A percentile compares a stretch with the other conserved stretches of the same genome.
phyloP scores from a whole-genome alignment of 148 eudicot species.

The Rhododendron ferrugineum region DNA sequence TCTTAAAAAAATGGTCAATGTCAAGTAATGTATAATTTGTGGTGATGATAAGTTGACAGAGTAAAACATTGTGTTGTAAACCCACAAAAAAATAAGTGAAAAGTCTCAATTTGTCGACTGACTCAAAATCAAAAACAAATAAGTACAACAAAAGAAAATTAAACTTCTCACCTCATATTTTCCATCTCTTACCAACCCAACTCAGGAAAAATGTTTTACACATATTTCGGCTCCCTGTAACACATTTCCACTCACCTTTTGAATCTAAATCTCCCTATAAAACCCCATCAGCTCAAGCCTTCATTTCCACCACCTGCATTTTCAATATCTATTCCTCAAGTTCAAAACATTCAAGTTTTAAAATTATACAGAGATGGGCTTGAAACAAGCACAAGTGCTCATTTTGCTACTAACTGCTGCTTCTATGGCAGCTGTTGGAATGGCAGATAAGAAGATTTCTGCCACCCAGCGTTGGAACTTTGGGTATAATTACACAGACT shows the following conservation, averaged over 20 bases:
- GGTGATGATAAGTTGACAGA: background rate
- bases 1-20: too few relatives aligned
- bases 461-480: constrained; percentile 15
- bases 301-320: background rate
- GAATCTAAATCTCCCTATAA: background rate
- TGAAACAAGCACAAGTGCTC: constrained; percentile 3
- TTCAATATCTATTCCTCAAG: background rate
- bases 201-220: background rate
- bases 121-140: background rate
- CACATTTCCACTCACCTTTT: background rate
- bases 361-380: constrained; percentile 11
- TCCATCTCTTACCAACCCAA: constrained; percentile 15
- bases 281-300: constrained; percentile 1
- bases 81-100: background rate
- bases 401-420: constrained; percentile 14
- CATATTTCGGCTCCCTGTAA: background rate
- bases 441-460: constrained; percentile 20
- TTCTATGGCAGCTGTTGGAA: constrained; percentile 13
- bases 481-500: constrained; percentile 22
- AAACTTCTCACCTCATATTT: background rate
- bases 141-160: background rate
- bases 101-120: background rate
- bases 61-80: background rate
- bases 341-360: background rate
- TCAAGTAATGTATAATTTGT: too few relatives aligned